Base-by-base conservation (phyloP, 1,284 basidiomycete species). In the Malassezia nana region DNA sequence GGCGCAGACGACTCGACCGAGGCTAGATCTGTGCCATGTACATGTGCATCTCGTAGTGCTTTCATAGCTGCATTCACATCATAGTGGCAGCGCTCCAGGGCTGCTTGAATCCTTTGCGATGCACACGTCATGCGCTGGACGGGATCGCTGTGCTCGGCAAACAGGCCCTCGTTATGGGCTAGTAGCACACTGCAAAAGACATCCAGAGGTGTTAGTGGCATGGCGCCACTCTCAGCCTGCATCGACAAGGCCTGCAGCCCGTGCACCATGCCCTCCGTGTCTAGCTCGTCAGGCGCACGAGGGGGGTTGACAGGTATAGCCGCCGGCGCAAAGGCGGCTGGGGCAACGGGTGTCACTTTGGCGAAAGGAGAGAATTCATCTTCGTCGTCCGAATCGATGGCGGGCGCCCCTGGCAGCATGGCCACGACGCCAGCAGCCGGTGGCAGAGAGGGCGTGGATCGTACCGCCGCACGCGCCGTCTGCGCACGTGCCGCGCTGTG, bases 41-140 rank as follows among this genome's bases (percentile, higher is more conserved):
- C n/a, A 15, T 45, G 43, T 9, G 43, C 48, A 3, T 89, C 86
- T 29, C 92, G 81, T 26, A 95, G 80, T 82, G 85, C 87, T 1
- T 84, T 84, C 86, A 95, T 91, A 8, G 91, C 84, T 32, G 81
- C 81, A 66, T 95, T 89, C 70, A 96, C 92, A 65, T 96, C 91
- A 72, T 87, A 96, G 1, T 82, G 86, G 58, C 87, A 84, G 47
- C 81, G 80, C 26, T 84, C 83, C 5, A 95, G 80, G 0, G 89
- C 89, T 55, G 92, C 88, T 75, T 95, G 57, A 30, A 59, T 47
- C 31, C 29, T 25, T 18, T 45, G 44, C 28, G 54, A 43, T 13
- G 53, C 33, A 12, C n/a, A 22, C 16, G 30, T 25, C 30, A 38
- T 18, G 31, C 45, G 45, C n/a, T 6, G 8, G n/a, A 30, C 18